phyloP scores from a whole-genome alignment of 2,329 filamentous ascomycete genomes.

The Beauveria asiatica region DNA sequence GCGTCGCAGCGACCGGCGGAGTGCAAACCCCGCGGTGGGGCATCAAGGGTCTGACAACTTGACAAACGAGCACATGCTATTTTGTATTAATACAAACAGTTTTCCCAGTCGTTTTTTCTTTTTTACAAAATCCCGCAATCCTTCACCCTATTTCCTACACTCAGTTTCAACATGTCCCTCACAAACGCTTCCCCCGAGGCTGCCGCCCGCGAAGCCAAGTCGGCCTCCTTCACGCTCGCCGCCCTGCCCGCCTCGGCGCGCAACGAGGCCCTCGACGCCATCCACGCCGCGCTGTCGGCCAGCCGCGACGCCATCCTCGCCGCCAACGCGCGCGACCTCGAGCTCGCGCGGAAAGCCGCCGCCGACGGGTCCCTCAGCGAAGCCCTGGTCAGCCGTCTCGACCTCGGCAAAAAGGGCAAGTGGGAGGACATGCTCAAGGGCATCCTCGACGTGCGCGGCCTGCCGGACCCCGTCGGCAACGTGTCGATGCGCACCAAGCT shows the following conservation, averaged over 20 bases:
- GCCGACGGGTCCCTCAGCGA: slow-evolving; percentile 67
- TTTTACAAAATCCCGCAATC: background rate
- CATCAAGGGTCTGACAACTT: background rate
- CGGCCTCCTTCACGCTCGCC: slow-evolving; percentile 74
- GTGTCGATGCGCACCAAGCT: slow-evolving; percentile 75
- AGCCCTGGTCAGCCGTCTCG: slow-evolving; percentile 79
- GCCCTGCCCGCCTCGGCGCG: slow-evolving; percentile 67
- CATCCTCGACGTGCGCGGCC: slow-evolving; percentile 74
- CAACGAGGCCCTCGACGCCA: slow-evolving; percentile 75
- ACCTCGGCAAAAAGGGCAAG: slow-evolving; percentile 79
- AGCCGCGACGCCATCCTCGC: slow-evolving; percentile 70
- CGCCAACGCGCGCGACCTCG: slow-evolving; percentile 79
- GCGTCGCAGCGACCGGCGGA: slow-evolving; percentile 2
- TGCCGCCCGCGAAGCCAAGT: slow-evolving; percentile 68
- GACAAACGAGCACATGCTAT: slow-evolving; percentile 4
- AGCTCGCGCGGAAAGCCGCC: slow-evolving; percentile 63
- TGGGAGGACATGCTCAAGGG: slow-evolving; percentile 98
- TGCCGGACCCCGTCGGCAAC: slow-evolving; percentile 85
- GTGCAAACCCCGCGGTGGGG: slow-evolving; percentile 9
- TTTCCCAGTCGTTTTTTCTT: no score
- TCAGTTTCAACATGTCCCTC: slow-evolving; percentile 62
- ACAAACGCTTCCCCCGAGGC: slow-evolving; percentile 75
- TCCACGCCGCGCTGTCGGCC: slow-evolving; percentile 66
- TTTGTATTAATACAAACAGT: background rate
- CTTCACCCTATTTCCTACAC: background rate